Base-by-base conservation (phyloP, 257 asterid genomes). In the Coffea canephora region DNA sequence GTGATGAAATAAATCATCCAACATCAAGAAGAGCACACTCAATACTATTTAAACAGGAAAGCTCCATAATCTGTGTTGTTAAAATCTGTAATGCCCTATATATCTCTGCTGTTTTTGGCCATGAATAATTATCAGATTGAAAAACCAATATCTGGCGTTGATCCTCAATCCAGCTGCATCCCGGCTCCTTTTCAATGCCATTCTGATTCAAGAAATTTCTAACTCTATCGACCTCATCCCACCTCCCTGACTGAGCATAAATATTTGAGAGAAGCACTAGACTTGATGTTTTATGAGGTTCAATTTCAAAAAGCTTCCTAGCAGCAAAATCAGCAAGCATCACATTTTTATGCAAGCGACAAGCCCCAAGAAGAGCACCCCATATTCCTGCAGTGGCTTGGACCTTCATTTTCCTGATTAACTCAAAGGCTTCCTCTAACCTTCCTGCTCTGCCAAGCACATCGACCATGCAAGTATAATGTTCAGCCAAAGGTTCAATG, bases 151-250 rank as follows among this genome's bases (percentile, higher is more conserved):
- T 57, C 67, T 80, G 74, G 55, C 77, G 82, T 71, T 72, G 81
- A 78, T 88, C 89, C 75, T 86, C 85, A 27, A 89, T 76, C 91
- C 94, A 90, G 77, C 89, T 88, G 71, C 83, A 82, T 70, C 90
- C 90, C 52, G 87, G 80, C 77, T 85, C 87, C 82, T 87, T 89
- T 67, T 68, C 85, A 46, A 70, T 81, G 72, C 78, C 82, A 64
- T 69, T 57, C 78, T 64, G 82, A 43, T 83, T 85, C 83, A 82
- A 49, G 45, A 67, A 73, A 79, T 34, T 71, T 83, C 89, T 70
- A 69, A 84, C 83, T 39, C 76, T 79, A 45, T 86, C 89, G 25
- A 84, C 90, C 68, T 85, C 88, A 83, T 82, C 79, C 91, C 91
- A 90, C 73, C 87, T 90, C 55, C 87, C 89, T 6, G 85, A 77